Conservation (phyloP, 2,329 filamentous ascomycete species). For the Aaosphaeria arxii region DNA sequence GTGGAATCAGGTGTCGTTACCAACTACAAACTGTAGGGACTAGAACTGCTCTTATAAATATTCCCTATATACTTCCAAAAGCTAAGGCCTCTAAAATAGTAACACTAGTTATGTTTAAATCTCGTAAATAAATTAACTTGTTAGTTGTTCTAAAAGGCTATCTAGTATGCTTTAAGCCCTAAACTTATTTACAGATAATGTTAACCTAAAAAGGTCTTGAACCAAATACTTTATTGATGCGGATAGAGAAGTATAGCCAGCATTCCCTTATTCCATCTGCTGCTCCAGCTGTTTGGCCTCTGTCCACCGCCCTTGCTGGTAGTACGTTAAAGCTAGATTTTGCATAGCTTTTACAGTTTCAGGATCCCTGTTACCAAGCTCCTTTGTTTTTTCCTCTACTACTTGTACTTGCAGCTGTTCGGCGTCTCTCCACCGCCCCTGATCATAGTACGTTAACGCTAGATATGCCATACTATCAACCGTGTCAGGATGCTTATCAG, state of each 20-base stretch:
- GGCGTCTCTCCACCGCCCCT: background rate
- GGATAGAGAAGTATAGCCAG: background rate
- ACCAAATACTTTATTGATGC: background rate
- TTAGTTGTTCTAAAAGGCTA: background rate
- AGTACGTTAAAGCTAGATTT: background rate
- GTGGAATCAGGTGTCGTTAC: too few relatives aligned
- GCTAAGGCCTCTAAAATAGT: too few relatives aligned
- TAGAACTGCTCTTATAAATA: too few relatives aligned
- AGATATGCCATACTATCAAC: background rate
- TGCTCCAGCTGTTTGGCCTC: background rate
- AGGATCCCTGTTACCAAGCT: slow-evolving; percentile 4
- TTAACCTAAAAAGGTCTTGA: background rate
- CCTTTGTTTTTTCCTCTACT: slow-evolving; percentile 1
- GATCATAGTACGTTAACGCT: background rate
- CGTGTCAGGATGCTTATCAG: background rate
- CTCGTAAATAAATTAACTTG: background rate
- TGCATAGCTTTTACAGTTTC: slow-evolving; percentile 1
- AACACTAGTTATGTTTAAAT: too few relatives aligned
- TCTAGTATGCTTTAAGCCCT: background rate
- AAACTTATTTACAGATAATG: background rate
- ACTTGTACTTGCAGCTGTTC: slow-evolving; percentile 3
- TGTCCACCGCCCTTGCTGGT: slow-evolving; percentile 1
- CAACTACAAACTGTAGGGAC: too few relatives aligned
- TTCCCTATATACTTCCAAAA: too few relatives aligned
- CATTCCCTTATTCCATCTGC: slow-evolving; percentile 3